A percentile compares a stretch with the other conserved stretches of the same genome.
Conservation (phyloP, 495 filamentous ascomycete genomes). For the Annulohypoxylon nitens region DNA sequence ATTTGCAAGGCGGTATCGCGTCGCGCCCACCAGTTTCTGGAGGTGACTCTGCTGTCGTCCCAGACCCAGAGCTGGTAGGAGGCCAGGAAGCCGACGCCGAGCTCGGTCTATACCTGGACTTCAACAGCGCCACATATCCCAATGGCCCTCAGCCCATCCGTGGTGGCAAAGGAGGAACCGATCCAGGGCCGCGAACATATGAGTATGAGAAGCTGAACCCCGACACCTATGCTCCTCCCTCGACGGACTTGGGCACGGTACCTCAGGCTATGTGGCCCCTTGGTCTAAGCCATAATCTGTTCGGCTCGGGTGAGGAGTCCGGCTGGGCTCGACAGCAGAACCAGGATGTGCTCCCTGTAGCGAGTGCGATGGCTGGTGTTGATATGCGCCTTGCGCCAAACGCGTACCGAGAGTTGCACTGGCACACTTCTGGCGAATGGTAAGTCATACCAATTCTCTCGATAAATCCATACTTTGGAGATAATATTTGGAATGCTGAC, state of each 20-base stretch:
- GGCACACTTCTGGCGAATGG: constrained; percentile 80
- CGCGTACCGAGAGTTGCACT: constrained; percentile 78
- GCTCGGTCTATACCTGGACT: constrained; percentile 73
- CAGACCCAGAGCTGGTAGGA: constrained; percentile 51
- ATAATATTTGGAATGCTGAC: neutral
- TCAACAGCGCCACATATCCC: constrained; percentile 60
- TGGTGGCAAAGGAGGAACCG: constrained; percentile 68
- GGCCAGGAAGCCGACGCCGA: constrained; percentile 70
- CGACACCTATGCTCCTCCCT: constrained; percentile 74
- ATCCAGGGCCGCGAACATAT: constrained; percentile 73
- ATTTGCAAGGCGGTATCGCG: constrained; percentile 55
- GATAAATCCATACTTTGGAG: neutral
- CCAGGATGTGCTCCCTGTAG: constrained; percentile 70
- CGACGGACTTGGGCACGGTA: constrained; percentile 72
- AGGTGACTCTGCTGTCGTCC: constrained; percentile 53
- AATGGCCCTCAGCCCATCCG: constrained; percentile 77
- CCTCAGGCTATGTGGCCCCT: constrained; percentile 80
- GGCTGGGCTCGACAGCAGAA: constrained; percentile 82
- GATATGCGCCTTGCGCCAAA: constrained; percentile 79
- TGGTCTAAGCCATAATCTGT: constrained; percentile 73
- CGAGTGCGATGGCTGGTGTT: constrained; percentile 78
- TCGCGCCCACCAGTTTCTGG: constrained; percentile 51
- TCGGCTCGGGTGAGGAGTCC: constrained; percentile 65
- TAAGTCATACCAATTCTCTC: constrained; percentile 22
- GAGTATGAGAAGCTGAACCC: constrained; percentile 74